Evolutionary conservation across 2,329 filamentous ascomycete genomes (phyloP).

Genomic region (Alternaria gansuensis): DNA sequence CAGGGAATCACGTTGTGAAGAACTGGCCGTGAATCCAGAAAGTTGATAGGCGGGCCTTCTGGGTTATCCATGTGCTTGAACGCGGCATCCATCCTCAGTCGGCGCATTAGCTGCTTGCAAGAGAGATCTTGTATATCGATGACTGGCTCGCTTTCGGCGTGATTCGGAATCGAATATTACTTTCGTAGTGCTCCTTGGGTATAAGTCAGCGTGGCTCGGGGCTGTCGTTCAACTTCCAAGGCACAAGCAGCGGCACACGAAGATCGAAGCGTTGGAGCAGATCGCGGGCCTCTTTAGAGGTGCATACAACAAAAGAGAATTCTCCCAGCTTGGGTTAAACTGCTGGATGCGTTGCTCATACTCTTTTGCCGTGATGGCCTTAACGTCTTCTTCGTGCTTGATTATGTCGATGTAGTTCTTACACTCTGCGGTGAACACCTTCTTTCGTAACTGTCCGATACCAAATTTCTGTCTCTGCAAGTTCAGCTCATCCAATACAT

Average conservation of each 20-base stretch:
- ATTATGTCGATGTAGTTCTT: background rate
- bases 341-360: background rate
- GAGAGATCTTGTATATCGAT: background rate
- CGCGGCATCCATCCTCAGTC: background rate
- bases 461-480: accelerated
- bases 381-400: background rate
- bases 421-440: background rate
- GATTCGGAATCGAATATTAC: background rate
- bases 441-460: background rate
- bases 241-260: background rate
- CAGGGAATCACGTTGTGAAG: background rate
- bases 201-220: accelerated
- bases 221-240: background rate
- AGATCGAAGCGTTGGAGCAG: background rate
- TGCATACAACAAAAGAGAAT: background rate
- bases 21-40: background rate
- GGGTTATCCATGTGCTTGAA: background rate
- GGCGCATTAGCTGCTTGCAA: background rate
- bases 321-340: background rate
- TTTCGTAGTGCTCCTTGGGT: background rate
- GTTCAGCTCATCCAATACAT: background rate
- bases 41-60: background rate
- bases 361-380: background rate
- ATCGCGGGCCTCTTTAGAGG: background rate
- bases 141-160: background rate